A percentile compares a stretch with the other conserved stretches of the same genome.
Evolutionary conservation across 129 eudicot genomes (phyloP).

Genomic region (Ambrosia trifida): DNA sequence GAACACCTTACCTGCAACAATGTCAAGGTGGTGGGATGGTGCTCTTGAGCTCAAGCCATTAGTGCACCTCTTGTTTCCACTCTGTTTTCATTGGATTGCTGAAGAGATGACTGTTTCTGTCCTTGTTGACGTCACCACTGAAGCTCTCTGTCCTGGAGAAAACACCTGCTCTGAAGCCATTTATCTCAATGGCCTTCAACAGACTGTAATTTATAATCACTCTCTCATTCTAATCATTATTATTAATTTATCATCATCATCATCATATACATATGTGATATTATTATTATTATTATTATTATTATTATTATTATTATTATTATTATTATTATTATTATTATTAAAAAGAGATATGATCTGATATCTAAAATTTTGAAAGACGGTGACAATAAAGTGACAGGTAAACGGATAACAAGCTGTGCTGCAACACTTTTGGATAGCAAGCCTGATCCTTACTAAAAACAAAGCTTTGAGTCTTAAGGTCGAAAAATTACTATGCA

Average conservation of each 20-base stretch:
- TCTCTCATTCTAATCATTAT: slow-evolving; percentile 7
- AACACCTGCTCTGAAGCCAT: slow-evolving; percentile 73
- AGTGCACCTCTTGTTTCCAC: slow-evolving; percentile 62
- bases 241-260: no score
- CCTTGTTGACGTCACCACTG: slow-evolving; percentile 82
- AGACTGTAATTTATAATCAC: slow-evolving; percentile 46
- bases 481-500: no score
- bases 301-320: no score
- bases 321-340: no score
- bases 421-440: no score
- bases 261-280: background rate
- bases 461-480: no score
- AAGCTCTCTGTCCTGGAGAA: slow-evolving; percentile 67
- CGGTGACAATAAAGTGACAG: no score
- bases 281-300: no score
- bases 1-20: slow-evolving; percentile 8
- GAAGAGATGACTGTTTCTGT: slow-evolving; percentile 90
- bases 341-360: no score
- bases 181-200: slow-evolving; percentile 88
- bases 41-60: slow-evolving; percentile 52
- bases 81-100: slow-evolving; percentile 79
- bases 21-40: slow-evolving; percentile 40
- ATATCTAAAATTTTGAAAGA: no score
- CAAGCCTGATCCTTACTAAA: no score
- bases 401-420: no score